A percentile compares a stretch with the other conserved stretches of the same genome.
These are phyloP conservation scores for Phytophthora constricta DNA, from an alignment of 352 stramenopile species.

Conservation along the genomic window DNA sequence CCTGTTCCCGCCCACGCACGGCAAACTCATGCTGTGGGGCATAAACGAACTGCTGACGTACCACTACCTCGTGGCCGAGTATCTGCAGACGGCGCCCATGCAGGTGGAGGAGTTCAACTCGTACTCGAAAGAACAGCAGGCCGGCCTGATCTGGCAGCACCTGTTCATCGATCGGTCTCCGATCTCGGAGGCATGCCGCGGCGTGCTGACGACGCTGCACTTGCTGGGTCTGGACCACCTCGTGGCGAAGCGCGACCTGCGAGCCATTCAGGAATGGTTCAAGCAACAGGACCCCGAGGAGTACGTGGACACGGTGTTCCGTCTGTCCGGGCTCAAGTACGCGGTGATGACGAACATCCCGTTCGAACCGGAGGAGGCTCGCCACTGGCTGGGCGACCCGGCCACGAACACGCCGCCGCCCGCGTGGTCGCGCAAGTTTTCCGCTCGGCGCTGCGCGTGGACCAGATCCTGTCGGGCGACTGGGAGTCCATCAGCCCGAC, in stretches of 20 bases:
- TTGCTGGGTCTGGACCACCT: slow-evolving; percentile 75
- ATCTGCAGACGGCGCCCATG: slow-evolving; percentile 88
- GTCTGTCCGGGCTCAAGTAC: slow-evolving; percentile 81
- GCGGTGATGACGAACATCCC: slow-evolving; percentile 97
- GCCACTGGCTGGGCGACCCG: slow-evolving; percentile 60
- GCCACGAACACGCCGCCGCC: slow-evolving; percentile 45
- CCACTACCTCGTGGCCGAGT: slow-evolving; percentile 96
- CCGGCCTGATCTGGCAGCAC: slow-evolving; percentile 90
- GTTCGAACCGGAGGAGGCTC: slow-evolving; percentile 69
- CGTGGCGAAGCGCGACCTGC: slow-evolving; percentile 77
- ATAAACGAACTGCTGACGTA: slow-evolving; percentile 96
- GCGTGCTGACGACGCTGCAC: slow-evolving; percentile 90
- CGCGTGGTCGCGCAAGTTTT: slow-evolving; percentile 75
- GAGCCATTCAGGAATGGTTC: slow-evolving; percentile 86
- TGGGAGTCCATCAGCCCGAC: slow-evolving; percentile 74
- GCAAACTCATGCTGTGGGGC: slow-evolving; percentile 92
- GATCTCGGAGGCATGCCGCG: slow-evolving; percentile 91
- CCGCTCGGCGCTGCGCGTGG: slow-evolving; percentile 90
- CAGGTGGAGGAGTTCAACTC: slow-evolving; percentile 85
- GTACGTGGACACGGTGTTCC: slow-evolving; percentile 83
- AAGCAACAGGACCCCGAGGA: slow-evolving; percentile 68
- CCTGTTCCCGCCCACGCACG: slow-evolving; percentile 91
- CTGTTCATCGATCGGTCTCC: slow-evolving; percentile 91
- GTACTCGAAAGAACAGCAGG: slow-evolving; percentile 80
- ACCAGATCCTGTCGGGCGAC: slow-evolving; percentile 92